These are phyloP conservation scores for Tylopilus cervinicoccineus DNA, from an alignment of 768 basidiomycete species.

Conservation along the genomic window DNA sequence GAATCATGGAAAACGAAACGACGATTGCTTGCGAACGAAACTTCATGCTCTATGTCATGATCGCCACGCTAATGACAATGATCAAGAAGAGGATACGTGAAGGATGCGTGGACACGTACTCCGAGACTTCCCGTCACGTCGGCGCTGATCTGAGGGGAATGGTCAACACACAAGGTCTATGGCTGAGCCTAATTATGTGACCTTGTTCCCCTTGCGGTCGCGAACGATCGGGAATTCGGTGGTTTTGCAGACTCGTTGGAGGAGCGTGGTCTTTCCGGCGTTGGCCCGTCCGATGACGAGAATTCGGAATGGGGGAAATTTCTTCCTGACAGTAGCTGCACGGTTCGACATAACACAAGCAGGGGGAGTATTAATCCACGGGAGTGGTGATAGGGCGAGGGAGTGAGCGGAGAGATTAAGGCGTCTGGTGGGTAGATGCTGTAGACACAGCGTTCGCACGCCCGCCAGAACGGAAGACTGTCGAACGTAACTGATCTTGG, in stretches of 20 bases:
- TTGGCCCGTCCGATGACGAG: conserved; percentile 43
- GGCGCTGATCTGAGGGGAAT: neutral
- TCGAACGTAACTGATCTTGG: too few relatives aligned
- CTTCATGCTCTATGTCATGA: conserved; percentile 9
- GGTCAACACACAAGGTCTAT: too few relatives aligned
- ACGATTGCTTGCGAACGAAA: conserved; percentile 27
- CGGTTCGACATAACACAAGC: neutral
- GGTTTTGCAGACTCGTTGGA: conserved; percentile 36
- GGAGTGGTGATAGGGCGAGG: neutral
- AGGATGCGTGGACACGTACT: too few relatives aligned
- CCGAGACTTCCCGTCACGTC: neutral
- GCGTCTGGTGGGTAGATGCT: too few relatives aligned
- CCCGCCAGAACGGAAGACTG: too few relatives aligned
- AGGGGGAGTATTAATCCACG: neutral
- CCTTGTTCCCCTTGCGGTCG: conserved; percentile 16
- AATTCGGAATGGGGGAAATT: conserved; percentile 30
- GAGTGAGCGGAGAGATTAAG: neutral
- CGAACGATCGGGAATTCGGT: conserved; percentile 30
- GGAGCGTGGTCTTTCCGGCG: conserved; percentile 40
- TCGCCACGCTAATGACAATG: conserved; percentile 2
- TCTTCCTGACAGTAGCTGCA: neutral
- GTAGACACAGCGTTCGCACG: neutral
- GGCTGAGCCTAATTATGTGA: too few relatives aligned
- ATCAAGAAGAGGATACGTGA: too few relatives aligned
- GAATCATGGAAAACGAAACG: conserved; percentile 42